phyloP scores from a whole-genome alignment of 2,329 filamentous ascomycete species.

The Didymellaceae sp. region DNA sequence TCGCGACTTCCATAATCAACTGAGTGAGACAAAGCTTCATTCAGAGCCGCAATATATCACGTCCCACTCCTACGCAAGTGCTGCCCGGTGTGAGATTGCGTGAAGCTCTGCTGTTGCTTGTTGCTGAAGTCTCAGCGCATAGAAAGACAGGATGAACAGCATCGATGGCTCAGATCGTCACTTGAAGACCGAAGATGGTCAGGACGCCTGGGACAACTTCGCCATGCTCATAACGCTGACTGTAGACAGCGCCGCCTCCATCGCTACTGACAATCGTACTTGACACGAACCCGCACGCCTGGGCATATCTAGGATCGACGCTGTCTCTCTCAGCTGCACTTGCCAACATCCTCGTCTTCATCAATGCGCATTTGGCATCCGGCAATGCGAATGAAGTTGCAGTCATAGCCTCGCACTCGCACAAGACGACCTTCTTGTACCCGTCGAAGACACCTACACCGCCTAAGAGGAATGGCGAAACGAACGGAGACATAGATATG shows the following conservation, averaged over 20 bases:
- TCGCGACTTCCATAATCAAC: constrained; percentile 6
- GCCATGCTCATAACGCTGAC: constrained; percentile 7
- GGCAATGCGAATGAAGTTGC: constrained; percentile 94
- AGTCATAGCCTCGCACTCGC: constrained; percentile 86
- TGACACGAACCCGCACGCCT: constrained; percentile 95
- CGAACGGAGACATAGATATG: constrained; percentile 37
- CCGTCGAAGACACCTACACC: constrained; percentile 59
- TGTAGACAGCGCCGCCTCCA: constrained; percentile 62
- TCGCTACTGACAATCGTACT: constrained; percentile 90
- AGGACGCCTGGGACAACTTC: not conserved
- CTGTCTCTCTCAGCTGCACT: constrained; percentile 84
- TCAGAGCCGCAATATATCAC: not conserved
- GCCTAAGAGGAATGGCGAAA: constrained; percentile 22
- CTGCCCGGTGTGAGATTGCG: not conserved
- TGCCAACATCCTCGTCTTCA: constrained; percentile 90
- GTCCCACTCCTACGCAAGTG: not conserved
- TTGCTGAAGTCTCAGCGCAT: not conserved
- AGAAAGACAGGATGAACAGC: constrained; percentile 63
- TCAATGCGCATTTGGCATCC: constrained; percentile 94
- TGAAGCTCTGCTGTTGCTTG: not conserved
- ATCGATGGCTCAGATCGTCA: constrained; percentile 65
- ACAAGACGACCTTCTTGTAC: constrained; percentile 89
- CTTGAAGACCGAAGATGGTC: constrained; percentile 46
- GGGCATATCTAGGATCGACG: constrained; percentile 76
- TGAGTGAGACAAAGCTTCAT: not conserved